A percentile compares a stretch with the other conserved stretches of the same genome.
phyloP scores from a whole-genome alignment of 1,284 basidiomycete species.

The Acaromyces ingoldii region DNA sequence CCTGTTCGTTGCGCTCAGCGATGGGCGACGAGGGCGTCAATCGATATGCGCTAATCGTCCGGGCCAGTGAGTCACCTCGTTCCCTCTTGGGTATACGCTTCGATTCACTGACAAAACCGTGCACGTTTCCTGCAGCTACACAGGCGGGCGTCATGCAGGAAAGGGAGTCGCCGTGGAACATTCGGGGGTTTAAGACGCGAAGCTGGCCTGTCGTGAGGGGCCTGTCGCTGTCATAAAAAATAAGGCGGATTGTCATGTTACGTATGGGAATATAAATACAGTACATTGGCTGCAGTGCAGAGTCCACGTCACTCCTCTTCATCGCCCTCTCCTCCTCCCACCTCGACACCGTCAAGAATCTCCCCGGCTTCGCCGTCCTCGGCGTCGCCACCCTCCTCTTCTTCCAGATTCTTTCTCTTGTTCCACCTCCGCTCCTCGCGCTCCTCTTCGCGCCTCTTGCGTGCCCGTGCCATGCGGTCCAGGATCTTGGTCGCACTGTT shows the following conservation, averaged over 20 bases:
- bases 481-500: conserved; percentile 80
- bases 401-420: not conserved
- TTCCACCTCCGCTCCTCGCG: conserved; percentile 7
- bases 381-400: not conserved
- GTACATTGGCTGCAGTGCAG: too few species aligned
- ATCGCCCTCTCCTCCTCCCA: not conserved
- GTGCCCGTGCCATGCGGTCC: conserved; percentile 58
- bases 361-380: conserved; percentile 4
- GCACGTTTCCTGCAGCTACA: conserved; percentile 12
- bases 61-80: conserved; percentile 17
- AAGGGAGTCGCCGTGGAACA: conserved; percentile 22
- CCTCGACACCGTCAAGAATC: conserved; percentile 9
- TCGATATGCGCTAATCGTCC: conserved; percentile 15
- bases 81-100: not conserved
- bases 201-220: conserved; percentile 27
- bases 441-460: conserved; percentile 15
- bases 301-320: too few species aligned
- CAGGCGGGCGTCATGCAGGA: conserved; percentile 23
- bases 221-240: too few species aligned
- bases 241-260: too few species aligned
- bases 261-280: too few species aligned
- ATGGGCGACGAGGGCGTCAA: not conserved
- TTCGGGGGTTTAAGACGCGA: conserved; percentile 31
- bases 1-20: too few species aligned
- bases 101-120: not conserved